Evolutionary conservation across 345 rosid species (phyloP), one percentile per base, ranked within the genome.

Genomic region (Reutealis trisperma): DNA sequence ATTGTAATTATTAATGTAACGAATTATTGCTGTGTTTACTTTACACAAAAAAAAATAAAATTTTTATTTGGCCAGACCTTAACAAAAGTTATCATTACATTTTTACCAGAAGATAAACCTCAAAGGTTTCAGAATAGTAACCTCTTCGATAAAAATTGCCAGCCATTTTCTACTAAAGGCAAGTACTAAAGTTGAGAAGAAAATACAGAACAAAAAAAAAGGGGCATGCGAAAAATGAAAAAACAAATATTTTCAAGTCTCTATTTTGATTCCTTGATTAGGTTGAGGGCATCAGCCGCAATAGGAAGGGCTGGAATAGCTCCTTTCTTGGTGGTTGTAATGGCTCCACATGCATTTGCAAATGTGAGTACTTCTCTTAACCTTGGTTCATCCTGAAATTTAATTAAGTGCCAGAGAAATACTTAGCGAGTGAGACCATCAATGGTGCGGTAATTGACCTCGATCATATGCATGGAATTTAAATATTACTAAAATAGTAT

Each of bases 291-390:
- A 2, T 89, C 97, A 2, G 90, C 44, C 80, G 83, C 85, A 0
- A 85, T 76, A 0, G 99, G 99, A 34, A 96, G 97, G 71, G 99
- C 98, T 13, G 98, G 98, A 60, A 96, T 96, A 19, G 99, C 99
- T 70, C 99, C 99, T 81, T 96, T 96, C 80, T 96, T 91, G 79
- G 97, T 92, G 4, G 99, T 96, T 15, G 99, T 96, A 74, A 96
- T 92, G 78, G 99, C 99, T 79, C 99, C 99, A 59, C 98, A 96
- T 0, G 97, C 99, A 80, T 89, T 92, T 3, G 99, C 94, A 76
- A 82, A 93, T 83, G 72, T 90, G 12, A 96, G 88, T 41, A 86
- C 85, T 69, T 91, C 96, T 81, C 94, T 91, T 79, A 96, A 72
- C 71, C 90, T 92, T 45, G 82, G 27, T 79, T 96, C 99, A 30